These are phyloP conservation scores for Sphaerobolus stellatus DNA, from an alignment of 1,284 basidiomycete genomes.

Conservation along the genomic window DNA sequence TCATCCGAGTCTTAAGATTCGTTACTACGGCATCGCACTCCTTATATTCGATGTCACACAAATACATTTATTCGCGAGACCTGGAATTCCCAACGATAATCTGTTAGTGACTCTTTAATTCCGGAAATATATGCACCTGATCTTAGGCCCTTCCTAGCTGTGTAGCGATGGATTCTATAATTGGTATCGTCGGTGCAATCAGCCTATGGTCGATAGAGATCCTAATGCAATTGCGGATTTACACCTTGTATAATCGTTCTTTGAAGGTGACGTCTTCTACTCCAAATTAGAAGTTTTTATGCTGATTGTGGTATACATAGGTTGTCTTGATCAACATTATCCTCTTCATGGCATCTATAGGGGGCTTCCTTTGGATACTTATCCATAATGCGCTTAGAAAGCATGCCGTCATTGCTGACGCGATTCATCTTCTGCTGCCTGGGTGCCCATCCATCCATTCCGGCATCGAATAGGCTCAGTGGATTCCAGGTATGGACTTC, in stretches of 20 bases:
- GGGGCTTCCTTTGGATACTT: conserved; percentile 38
- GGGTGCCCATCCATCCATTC: conserved; percentile 45
- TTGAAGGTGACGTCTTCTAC: conserved; percentile 27
- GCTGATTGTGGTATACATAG: neutral
- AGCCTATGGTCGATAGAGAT: conserved; percentile 44
- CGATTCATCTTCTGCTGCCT: conserved; percentile 37
- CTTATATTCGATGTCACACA: conserved; percentile 41
- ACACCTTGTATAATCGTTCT: conserved; percentile 39
- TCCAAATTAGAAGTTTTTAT: neutral
- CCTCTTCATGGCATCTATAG: conserved; percentile 39
- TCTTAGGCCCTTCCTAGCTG: conserved; percentile 25
- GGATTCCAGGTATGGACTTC: conserved; percentile 37
- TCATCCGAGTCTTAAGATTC: conserved; percentile 40
- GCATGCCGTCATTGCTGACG: conserved; percentile 31
- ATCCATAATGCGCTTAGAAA: conserved; percentile 35
- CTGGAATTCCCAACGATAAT: conserved; percentile 7
- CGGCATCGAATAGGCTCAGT: conserved; percentile 46
- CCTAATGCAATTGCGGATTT: conserved; percentile 42
- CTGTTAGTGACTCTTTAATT: conserved; percentile 8
- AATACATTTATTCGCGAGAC: conserved; percentile 38
- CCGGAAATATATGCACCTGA: neutral
- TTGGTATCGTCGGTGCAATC: conserved; percentile 39
- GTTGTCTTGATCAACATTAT: conserved; percentile 36
- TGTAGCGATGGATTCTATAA: conserved; percentile 38
- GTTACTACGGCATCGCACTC: conserved; percentile 44